A percentile compares a stretch with the other conserved stretches of the same genome.
These are phyloP conservation scores for Pseudoturritis turrita DNA, from an alignment of 345 rosid genomes.

Conservation along the genomic window DNA sequence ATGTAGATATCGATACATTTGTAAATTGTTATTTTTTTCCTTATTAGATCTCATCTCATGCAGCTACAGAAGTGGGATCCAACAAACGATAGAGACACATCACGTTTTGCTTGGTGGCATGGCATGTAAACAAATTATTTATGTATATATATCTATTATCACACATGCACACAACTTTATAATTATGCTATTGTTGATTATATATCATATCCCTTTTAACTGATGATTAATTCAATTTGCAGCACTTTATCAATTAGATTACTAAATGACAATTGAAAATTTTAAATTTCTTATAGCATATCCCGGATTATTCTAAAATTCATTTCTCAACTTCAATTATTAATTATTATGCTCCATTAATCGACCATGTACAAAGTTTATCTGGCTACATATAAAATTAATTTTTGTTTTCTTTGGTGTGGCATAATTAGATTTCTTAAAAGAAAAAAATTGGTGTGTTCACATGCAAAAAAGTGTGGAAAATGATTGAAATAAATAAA, in stretches of 20 bases:
- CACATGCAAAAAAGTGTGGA: conserved; percentile 27
- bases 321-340: background rate
- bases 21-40: too few relatives aligned
- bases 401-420: background rate
- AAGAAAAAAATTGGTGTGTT: too few relatives aligned
- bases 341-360: background rate
- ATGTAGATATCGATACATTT: too few relatives aligned
- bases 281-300: background rate
- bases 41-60: conserved; percentile 15
- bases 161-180: conserved; percentile 20
- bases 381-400: background rate
- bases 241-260: background rate
- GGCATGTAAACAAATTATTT: background rate
- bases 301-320: background rate
- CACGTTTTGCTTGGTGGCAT: conserved; percentile 27
- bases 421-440: too few relatives aligned
- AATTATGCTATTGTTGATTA: conserved; percentile 2
- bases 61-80: conserved; percentile 30
- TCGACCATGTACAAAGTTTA: background rate
- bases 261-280: background rate
- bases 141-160: background rate
- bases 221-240: background rate
- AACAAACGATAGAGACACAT: conserved; percentile 22
- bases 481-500: conserved; percentile 27
- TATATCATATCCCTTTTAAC: background rate